Evolutionary conservation across 495 filamentous ascomycete species (phyloP).

Genomic region (Aspergillus hancockii): DNA sequence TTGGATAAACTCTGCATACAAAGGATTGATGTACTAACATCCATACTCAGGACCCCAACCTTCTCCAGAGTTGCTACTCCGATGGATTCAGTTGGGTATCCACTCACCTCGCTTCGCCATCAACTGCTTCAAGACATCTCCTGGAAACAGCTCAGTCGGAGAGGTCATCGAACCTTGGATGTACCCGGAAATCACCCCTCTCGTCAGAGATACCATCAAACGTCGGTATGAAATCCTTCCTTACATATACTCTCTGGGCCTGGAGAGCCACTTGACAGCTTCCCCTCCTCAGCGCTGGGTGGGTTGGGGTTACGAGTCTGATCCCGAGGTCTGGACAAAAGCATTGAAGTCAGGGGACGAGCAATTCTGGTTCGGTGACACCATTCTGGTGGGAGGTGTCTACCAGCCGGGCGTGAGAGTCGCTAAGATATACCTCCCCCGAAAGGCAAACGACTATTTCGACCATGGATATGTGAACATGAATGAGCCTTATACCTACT

Average conservation of each 20-base stretch:
- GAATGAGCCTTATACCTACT: conserved; percentile 59
- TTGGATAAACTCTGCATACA: neutral
- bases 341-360: conserved; percentile 57
- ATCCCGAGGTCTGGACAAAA: conserved; percentile 62
- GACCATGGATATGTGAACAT: conserved; percentile 63
- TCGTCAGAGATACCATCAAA: conserved; percentile 63
- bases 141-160: conserved; percentile 58
- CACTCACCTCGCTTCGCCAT: conserved; percentile 70
- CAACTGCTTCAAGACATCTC: conserved; percentile 73
- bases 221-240: conserved; percentile 69
- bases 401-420: conserved; percentile 56
- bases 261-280: conserved; percentile 58
- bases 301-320: conserved; percentile 66
- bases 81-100: conserved; percentile 70
- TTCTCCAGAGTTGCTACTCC: conserved; percentile 64
- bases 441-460: conserved; percentile 34
- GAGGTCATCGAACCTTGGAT: conserved; percentile 75
- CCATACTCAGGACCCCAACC: conserved; percentile 57
- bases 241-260: conserved; percentile 64
- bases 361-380: conserved; percentile 71
- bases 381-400: conserved; percentile 64
- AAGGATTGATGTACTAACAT: conserved; percentile 4
- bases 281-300: conserved; percentile 66
- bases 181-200: conserved; percentile 62
- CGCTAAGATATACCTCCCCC: conserved; percentile 61